Conservation (phyloP, 2,329 filamentous ascomycete genomes). For the Botrytis hyacinthi region DNA sequence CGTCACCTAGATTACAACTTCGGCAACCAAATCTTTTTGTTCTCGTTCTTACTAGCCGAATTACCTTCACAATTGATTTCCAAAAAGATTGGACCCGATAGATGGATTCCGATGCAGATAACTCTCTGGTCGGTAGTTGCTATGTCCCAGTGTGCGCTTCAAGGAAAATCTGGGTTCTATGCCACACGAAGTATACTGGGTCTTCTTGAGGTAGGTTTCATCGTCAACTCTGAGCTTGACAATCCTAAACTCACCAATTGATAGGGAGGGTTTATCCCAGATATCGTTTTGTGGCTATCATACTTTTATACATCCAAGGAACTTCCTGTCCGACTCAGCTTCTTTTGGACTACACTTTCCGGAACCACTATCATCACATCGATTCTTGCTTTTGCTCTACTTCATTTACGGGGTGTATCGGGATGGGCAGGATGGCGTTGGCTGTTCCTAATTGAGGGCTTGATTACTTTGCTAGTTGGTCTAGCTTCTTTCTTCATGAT, state of each 20-base stretch:
- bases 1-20: constrained; percentile 28
- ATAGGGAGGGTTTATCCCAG: constrained; percentile 60
- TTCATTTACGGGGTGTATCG: constrained; percentile 49
- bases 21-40: constrained; percentile 42
- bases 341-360: constrained; percentile 68
- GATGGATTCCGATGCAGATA: constrained; percentile 53
- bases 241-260: background rate
- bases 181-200: constrained; percentile 42
- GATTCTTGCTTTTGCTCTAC: constrained; percentile 58
- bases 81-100: constrained; percentile 50
- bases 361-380: constrained; percentile 39
- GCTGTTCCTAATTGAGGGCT: constrained; percentile 55
- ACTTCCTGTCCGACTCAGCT: constrained; percentile 63
- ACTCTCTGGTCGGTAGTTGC: constrained; percentile 50
- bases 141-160: constrained; percentile 45
- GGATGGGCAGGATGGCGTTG: constrained; percentile 56
- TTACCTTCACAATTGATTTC: constrained; percentile 49
- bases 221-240: constrained; percentile 28
- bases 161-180: constrained; percentile 45
- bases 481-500: constrained; percentile 55
- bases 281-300: constrained; percentile 64
- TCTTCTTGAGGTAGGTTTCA: constrained; percentile 37
- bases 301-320: constrained; percentile 76
- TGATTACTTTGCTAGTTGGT: constrained; percentile 54
- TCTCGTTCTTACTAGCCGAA: constrained; percentile 46